A percentile compares a stretch with the other conserved stretches of the same genome.
Conservation (phyloP, 805 yeast genomes). For the Isabelozyma rhagii region DNA sequence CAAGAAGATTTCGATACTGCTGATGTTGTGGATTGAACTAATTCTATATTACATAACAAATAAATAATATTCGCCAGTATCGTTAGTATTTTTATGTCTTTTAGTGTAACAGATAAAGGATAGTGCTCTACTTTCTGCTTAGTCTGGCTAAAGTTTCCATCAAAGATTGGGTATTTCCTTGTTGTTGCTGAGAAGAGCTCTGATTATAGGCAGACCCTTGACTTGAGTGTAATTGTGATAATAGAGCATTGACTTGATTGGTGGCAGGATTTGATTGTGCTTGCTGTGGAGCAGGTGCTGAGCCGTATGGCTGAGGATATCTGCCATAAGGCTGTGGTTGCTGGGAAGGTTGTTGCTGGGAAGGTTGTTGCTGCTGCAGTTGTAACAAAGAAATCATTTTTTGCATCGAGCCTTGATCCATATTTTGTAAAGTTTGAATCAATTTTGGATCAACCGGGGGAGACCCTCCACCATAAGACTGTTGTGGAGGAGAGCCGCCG, state of each 20-base stretch:
- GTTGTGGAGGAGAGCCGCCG: not conserved
- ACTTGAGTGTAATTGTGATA: conserved; percentile 22
- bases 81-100: not conserved
- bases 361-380: conserved; percentile 22
- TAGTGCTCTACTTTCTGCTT: conserved; percentile 20
- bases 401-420: conserved; percentile 34
- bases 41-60: not conserved
- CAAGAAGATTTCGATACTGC: conserved; percentile 10
- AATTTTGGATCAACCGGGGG: conserved; percentile 3
- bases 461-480: not conserved
- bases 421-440: conserved; percentile 15
- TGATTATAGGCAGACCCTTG: conserved; percentile 3
- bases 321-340: conserved; percentile 8
- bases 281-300: conserved; percentile 9
- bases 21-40: conserved; percentile 20
- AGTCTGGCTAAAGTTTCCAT: conserved; percentile 38
- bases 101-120: too few species aligned
- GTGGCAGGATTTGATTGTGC: conserved; percentile 11
- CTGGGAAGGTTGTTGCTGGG: conserved; percentile 2
- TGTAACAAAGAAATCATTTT: conserved; percentile 27
- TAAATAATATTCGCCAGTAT: not conserved
- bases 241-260: conserved; percentile 22
- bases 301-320: conserved; percentile 8
- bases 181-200: conserved; percentile 5
- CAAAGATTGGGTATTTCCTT: conserved; percentile 13